phyloP scores from a whole-genome alignment of 352 stramenopile species.

The Saprolegnia diclina region DNA sequence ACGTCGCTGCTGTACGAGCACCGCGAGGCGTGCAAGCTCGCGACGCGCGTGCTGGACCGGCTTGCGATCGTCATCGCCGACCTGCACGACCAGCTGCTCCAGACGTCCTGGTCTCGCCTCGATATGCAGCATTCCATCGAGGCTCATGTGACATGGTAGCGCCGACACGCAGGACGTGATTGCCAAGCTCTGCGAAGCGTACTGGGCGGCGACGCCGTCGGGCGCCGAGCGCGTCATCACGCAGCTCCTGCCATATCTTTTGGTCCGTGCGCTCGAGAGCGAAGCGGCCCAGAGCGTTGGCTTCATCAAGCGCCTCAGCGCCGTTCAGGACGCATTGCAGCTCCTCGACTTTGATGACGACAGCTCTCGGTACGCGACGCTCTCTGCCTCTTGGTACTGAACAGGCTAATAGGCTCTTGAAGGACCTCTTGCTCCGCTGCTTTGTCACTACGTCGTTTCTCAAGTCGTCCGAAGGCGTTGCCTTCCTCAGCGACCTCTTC shows the following conservation, averaged over 20 bases:
- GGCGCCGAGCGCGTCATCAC: slow-evolving; percentile 45
- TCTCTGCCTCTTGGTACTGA: background rate
- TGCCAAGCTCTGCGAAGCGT: slow-evolving; percentile 61
- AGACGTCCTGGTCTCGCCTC: slow-evolving; percentile 2
- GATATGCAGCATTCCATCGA: background rate
- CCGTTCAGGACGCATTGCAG: slow-evolving; percentile 66
- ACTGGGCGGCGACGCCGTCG: slow-evolving; percentile 41
- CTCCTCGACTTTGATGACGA: slow-evolving; percentile 81
- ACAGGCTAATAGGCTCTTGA: slow-evolving; percentile 38
- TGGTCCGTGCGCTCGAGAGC: slow-evolving; percentile 73
- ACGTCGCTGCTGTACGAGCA: background rate
- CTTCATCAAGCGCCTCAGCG: slow-evolving; percentile 49
- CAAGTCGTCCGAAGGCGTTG: slow-evolving; percentile 65
- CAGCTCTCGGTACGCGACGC: slow-evolving; percentile 50
- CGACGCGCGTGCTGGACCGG: background rate
- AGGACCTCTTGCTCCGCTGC: slow-evolving; percentile 80
- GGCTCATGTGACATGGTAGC: slow-evolving; percentile 29
- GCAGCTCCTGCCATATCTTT: slow-evolving; percentile 77
- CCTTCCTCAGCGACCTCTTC: slow-evolving; percentile 84
- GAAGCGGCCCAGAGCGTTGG: slow-evolving; percentile 61
- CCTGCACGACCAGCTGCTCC: slow-evolving; percentile 9
- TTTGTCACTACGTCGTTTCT: slow-evolving; percentile 85
- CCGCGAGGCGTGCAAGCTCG: slow-evolving; percentile 3
- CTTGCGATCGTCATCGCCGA: slow-evolving; percentile 18
- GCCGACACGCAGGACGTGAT: slow-evolving; percentile 60